Conservation (phyloP, 805 yeast species). For the Starmerella bombicola region DNA sequence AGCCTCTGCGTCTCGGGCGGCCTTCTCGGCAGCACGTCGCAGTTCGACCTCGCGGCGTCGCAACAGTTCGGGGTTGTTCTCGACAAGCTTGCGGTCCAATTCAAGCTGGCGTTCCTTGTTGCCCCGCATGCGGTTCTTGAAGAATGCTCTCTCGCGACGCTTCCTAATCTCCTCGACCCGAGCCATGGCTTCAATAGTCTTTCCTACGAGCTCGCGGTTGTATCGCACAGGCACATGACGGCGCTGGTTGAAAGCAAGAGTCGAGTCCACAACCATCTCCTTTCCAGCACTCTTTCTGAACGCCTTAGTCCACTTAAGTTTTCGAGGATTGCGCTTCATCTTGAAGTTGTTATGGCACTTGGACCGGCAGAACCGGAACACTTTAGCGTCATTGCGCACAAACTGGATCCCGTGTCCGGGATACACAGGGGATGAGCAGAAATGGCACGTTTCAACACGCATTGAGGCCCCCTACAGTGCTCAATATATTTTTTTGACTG, state of each 20-base stretch:
- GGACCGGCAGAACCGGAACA: slow-evolving; percentile 92
- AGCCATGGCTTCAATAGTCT: slow-evolving; percentile 88
- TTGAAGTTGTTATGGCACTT: slow-evolving; percentile 96
- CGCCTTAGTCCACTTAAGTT: slow-evolving; percentile 96
- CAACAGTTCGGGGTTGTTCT: slow-evolving; percentile 74
- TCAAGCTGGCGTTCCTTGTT: slow-evolving; percentile 78
- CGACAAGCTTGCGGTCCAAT: slow-evolving; percentile 79
- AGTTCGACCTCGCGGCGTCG: slow-evolving; percentile 89
- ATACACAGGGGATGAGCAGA: slow-evolving; percentile 94
- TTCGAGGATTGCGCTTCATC: slow-evolving; percentile 96
- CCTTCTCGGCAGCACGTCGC: slow-evolving; percentile 51
- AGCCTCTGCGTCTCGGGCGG: slow-evolving; percentile 38
- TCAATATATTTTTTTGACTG: no score
- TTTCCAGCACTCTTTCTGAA: slow-evolving; percentile 98
- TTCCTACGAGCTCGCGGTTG: slow-evolving; percentile 89
- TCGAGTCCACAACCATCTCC: slow-evolving; percentile 93
- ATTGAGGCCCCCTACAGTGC: no score
- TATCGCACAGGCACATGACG: slow-evolving; percentile 97
- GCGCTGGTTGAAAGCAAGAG: slow-evolving; percentile 91
- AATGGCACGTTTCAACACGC: slow-evolving; percentile 61
- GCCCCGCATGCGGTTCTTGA: slow-evolving; percentile 98
- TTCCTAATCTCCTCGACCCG: slow-evolving; percentile 92
- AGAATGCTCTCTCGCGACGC: slow-evolving; percentile 96
- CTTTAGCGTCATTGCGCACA: slow-evolving; percentile 96
- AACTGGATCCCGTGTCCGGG: slow-evolving; percentile 94